Conservation (phyloP, 495 filamentous ascomycete species). For the Lepidopterella palustris region DNA sequence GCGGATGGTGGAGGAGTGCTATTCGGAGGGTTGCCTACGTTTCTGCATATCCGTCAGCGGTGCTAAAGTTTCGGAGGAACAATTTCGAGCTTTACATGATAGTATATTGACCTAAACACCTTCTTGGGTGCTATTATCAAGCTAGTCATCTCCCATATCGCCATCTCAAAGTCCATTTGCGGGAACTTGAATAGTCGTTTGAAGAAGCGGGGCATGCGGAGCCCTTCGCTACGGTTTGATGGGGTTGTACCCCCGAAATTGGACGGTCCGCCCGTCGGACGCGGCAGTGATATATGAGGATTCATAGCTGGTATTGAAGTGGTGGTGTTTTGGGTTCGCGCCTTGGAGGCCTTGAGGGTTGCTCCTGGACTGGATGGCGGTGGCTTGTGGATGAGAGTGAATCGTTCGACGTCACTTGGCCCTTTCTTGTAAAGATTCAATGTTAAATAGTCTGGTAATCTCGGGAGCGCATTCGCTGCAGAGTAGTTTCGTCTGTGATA, state of each 20-base stretch:
- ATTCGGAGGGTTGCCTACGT: slow-evolving; percentile 43
- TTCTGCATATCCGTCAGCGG: slow-evolving; percentile 42
- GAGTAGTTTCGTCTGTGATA: background rate
- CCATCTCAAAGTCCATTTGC: slow-evolving; percentile 52
- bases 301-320: slow-evolving; percentile 41
- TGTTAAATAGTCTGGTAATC: too few species aligned
- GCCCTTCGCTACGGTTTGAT: slow-evolving; percentile 43
- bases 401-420: too few species aligned
- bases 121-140: slow-evolving; percentile 70
- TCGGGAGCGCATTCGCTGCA: background rate
- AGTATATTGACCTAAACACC: slow-evolving; percentile 70
- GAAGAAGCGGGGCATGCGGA: slow-evolving; percentile 47
- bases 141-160: slow-evolving; percentile 72
- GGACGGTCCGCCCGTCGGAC: slow-evolving; percentile 50
- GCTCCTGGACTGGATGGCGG: background rate
- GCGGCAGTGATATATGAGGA: slow-evolving; percentile 56
- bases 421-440: too few species aligned
- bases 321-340: background rate
- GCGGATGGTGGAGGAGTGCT: slow-evolving; percentile 8
- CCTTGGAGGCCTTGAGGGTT: background rate
- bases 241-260: slow-evolving; percentile 50
- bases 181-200: slow-evolving; percentile 44
- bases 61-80: background rate
- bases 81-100: slow-evolving; percentile 51
- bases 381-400: too few species aligned